phyloP scores from a whole-genome alignment of 768 basidiomycete genomes.

The Leccinum fibrillosum region DNA sequence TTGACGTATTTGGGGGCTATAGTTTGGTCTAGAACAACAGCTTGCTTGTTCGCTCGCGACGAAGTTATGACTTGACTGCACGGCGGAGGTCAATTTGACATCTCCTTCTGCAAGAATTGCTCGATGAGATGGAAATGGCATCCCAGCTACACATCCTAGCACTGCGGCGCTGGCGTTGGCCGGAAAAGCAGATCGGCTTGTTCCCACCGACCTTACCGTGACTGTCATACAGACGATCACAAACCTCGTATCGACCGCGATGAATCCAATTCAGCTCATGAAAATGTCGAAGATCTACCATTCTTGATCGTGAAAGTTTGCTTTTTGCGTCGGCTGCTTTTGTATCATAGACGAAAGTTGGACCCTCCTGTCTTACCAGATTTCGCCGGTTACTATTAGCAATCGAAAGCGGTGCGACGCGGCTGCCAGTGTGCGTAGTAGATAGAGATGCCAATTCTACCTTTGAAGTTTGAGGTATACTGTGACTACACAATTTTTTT shows the following conservation, averaged over 20 bases:
- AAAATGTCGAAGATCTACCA: conserved; percentile 84
- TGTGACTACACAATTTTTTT: too few relatives aligned
- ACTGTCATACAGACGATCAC: conserved; percentile 78
- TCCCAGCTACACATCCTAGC: not conserved
- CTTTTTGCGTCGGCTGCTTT: not conserved
- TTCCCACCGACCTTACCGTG: conserved; percentile 26
- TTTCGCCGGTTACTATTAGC: too few relatives aligned
- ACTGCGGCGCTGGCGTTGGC: conserved; percentile 1
- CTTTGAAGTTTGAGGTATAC: too few relatives aligned
- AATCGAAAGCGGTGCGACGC: too few relatives aligned
- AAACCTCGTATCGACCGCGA: conserved; percentile 82
- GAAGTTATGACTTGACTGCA: conserved; percentile 81
- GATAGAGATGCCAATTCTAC: too few relatives aligned
- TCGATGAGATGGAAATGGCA: conserved; percentile 42
- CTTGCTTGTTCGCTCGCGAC: conserved; percentile 86
- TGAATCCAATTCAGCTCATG: conserved; percentile 79
- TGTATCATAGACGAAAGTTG: not conserved
- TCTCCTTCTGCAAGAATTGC: conserved; percentile 54
- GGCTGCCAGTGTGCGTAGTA: too few relatives aligned
- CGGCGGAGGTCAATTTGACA: conserved; percentile 56
- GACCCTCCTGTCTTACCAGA: too few relatives aligned
- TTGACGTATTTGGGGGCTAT: conserved; percentile 3
- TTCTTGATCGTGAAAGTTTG: conserved; percentile 69
- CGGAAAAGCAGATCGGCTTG: conserved; percentile 14
- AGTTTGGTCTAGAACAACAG: conserved; percentile 93